Evolutionary conservation across 2,329 filamentous ascomycete genomes (phyloP), one percentile per base, ranked within the genome.

Genomic region (Cyanodermella asteris): DNA sequence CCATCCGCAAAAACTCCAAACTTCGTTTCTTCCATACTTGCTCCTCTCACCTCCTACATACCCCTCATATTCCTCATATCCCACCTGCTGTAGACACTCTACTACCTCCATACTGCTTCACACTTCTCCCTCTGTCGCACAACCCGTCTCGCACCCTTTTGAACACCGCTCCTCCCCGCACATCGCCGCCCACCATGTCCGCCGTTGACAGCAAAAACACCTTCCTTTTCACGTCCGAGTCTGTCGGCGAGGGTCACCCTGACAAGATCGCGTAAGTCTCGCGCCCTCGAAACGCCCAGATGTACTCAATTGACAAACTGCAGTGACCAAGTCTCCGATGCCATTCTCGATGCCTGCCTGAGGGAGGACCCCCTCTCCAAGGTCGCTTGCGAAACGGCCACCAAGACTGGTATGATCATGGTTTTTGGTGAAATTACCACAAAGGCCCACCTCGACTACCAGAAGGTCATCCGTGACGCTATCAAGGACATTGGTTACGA

Each of bases 321-420:
- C 33, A 67, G 62, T 54, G 87, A 97, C 53, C 87, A 97, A 64
- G 78, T 94, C 47, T 94, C 84, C 35, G 87, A 97, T 61, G 84
- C 87, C 44, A 69, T 97, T 46, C 82, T 97, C 61, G 87, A 97
- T 65, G 87, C 87, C 59, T 94, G 87, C 62, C 64, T 97, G 47
- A 63, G 64, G 35, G 75, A 87, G 56, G 87, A 97, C 53, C 84
- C 84, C 38, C 70, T 93, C 49, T 94, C 87, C 64, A 97, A 94
- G 68, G 75, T 55, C 25, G 87, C 87, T 52, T 97, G 87, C 58
- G 87, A 97, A 67, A 93, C 84, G 40, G 87, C 87, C 46, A 91
- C 87, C 62, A 97, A 97, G 77, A 97, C 87, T 41, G 87, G 87
- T 56, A 73, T 97, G 87, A 66, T 97, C 56, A 94, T 97, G 87